Evolutionary conservation across 176 grass and related monocot species (phyloP).

Genomic region (barley (Hordeum vulgare)): MorexV3_pseudomolecules_assembly NC_058520.1:479916874-479917373

Average conservation of each 20-base stretch:
- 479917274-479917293: neutral
- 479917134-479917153: neutral
- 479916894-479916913: neutral
- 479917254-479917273: neutral
- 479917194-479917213: neutral
- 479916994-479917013: neutral
- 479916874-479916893: no score
- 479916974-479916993: neutral
- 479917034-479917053: neutral
- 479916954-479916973: no score
- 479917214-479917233: neutral
- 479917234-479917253: neutral
- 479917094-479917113: neutral
- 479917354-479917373: slow-evolving; percentile 3
- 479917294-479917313: neutral
- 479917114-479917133: neutral
- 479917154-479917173: slow-evolving; percentile 2
- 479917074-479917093: neutral
- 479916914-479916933: no score
- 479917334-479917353: slow-evolving; percentile 17
- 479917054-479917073: neutral
- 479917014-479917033: neutral
- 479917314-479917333: neutral
- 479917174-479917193: neutral
- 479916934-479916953: no score